Evolutionary conservation across 2,329 filamentous ascomycete genomes (phyloP).

Genomic region (Pseudogymnoascus sp.): DNA sequence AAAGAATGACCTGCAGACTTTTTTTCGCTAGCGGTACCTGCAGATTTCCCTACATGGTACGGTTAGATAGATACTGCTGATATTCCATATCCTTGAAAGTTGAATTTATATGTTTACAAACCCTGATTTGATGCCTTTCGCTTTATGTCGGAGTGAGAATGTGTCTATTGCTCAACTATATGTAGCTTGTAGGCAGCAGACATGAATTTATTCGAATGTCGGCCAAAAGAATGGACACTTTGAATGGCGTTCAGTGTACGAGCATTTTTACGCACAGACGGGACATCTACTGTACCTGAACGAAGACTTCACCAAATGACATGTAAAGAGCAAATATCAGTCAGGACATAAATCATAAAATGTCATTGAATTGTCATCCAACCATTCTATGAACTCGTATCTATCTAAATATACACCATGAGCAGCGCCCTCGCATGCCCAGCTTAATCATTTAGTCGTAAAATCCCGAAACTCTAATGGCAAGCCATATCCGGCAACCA

Average conservation of each 20-base stretch:
- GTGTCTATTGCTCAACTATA: not conserved
- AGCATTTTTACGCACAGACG: not conserved
- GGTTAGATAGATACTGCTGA: constrained; percentile 97
- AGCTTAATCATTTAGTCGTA: constrained; percentile 1
- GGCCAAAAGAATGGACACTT: not conserved
- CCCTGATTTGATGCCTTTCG: not conserved
- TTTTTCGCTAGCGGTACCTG: constrained; percentile 98
- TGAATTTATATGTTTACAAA: not conserved
- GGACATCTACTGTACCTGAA: not conserved
- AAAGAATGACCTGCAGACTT: constrained; percentile 67
- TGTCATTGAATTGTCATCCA: constrained; percentile 6
- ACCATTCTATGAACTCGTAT: constrained; percentile 6
- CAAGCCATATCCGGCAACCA: not conserved
- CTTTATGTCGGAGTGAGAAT: not conserved
- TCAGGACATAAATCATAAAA: not conserved
- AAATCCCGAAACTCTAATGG: not conserved
- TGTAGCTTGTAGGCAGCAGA: not conserved
- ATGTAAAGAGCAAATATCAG: not conserved
- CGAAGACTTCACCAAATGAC: not conserved
- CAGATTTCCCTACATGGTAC: constrained; percentile 60
- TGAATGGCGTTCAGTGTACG: not conserved
- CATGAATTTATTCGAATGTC: not conserved
- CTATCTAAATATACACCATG: constrained; percentile 5
- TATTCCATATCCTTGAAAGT: constrained; percentile 39
- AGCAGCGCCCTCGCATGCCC: not conserved